A percentile compares a stretch with the other conserved stretches of the same genome.
phyloP scores from a whole-genome alignment of 192 early-diverging fungal species.

The Mortierella antarctica region DNA sequence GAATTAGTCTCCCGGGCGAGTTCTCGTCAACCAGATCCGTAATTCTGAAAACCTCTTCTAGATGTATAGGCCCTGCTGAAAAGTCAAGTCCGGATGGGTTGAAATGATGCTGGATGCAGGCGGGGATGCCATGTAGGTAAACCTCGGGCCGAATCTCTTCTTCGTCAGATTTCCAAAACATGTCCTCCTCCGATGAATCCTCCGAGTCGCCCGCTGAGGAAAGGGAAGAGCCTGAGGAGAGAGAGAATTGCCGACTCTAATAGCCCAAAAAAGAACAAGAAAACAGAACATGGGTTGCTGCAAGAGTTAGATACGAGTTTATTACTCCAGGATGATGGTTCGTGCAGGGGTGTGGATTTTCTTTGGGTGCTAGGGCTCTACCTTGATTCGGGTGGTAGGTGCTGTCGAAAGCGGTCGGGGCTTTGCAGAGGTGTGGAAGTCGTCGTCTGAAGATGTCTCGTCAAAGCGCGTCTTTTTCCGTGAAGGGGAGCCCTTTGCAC shows the following conservation, averaged over 20 bases:
- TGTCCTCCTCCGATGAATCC: constrained; percentile 32
- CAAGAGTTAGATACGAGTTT: constrained; percentile 17
- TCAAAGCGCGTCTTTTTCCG: constrained; percentile 49
- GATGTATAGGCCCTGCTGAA: constrained; percentile 41
- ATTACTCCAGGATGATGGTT: constrained; percentile 9
- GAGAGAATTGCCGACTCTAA: constrained; percentile 51
- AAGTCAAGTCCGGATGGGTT: constrained; percentile 50
- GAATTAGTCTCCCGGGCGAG: constrained; percentile 35
- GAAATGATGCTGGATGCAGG: constrained; percentile 53
- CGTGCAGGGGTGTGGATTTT: background rate
- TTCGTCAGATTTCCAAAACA: constrained; percentile 50
- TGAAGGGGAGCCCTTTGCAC: constrained; percentile 34
- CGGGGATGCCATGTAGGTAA: constrained; percentile 43
- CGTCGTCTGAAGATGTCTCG: constrained; percentile 50
- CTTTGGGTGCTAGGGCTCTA: constrained; percentile 31
- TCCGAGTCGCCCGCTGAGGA: constrained; percentile 52
- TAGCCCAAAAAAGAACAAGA: background rate
- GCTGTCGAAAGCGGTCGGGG: constrained; percentile 23
- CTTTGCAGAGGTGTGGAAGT: constrained; percentile 48
- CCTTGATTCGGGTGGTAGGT: constrained; percentile 54
- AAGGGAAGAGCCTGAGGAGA: constrained; percentile 47
- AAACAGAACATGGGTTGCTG: background rate
- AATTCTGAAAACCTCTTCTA: constrained; percentile 48
- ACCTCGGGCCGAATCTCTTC: constrained; percentile 39
- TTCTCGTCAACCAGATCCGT: constrained; percentile 45